Conservation (phyloP, 139 green algal genomes). For the Chlamydomonas incerta region DNA sequence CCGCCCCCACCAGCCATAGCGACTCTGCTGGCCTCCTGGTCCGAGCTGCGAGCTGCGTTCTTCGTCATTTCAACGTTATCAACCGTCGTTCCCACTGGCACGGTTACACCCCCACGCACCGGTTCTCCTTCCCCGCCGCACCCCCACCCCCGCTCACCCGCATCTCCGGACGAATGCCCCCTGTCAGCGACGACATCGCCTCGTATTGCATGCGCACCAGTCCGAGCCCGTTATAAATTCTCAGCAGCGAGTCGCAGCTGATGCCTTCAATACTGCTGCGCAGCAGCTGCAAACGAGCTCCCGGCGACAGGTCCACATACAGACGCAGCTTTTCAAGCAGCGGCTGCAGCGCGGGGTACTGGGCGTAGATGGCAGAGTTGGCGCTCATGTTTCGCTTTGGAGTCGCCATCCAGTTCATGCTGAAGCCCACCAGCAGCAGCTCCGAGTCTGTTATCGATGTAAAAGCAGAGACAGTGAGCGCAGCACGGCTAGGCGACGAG, state of each 20-base stretch:
- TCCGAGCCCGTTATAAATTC: neutral
- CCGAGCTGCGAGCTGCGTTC: neutral
- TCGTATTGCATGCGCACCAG: neutral
- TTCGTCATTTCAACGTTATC: neutral
- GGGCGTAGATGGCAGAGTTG: neutral
- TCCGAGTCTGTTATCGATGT: neutral
- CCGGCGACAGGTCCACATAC: neutral
- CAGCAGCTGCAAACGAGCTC: slow-evolving; percentile 6
- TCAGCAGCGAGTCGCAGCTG: neutral
- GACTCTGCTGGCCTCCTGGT: no score
- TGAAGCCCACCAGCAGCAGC: neutral
- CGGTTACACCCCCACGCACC: no score
- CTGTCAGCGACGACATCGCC: neutral
- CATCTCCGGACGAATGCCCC: neutral
- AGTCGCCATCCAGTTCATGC: neutral
- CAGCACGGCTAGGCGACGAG: neutral
- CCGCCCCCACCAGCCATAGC: no score
- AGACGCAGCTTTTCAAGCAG: neutral
- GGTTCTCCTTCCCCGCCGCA: neutral
- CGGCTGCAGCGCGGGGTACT: neutral
- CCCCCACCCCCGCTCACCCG: neutral
- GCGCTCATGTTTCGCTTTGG: neutral
- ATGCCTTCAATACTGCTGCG: neutral
- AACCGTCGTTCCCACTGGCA: neutral
- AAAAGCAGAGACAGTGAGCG: no score